Conservation (phyloP, 2,329 filamentous ascomycete species). For the Microascus cirrosus region DNA sequence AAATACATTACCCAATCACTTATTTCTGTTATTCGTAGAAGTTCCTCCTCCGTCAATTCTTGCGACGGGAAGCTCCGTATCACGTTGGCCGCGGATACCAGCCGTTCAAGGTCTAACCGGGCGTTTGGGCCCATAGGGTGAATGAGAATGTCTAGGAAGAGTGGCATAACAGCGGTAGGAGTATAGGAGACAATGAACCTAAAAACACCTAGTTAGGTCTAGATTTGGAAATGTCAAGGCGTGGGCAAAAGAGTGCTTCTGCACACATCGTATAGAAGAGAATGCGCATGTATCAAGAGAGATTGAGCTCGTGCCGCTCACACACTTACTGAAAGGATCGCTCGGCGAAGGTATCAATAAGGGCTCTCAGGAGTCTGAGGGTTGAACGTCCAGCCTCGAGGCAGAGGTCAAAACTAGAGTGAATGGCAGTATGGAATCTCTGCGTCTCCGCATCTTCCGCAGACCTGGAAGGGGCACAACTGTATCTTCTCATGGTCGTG, state of each 20-base stretch:
- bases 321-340: too few relatives aligned
- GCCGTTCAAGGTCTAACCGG: too few relatives aligned
- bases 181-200: constrained; percentile 8
- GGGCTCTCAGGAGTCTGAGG: constrained; percentile 6
- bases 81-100: too few relatives aligned
- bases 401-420: constrained; percentile 12
- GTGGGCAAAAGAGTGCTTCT: not conserved
- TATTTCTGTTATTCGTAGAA: too few relatives aligned
- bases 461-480: not conserved
- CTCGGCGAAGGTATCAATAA: not conserved
- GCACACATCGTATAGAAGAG: not conserved
- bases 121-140: constrained; percentile 4
- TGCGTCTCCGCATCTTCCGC: constrained; percentile 1
- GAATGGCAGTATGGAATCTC: constrained; percentile 12
- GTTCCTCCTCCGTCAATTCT: too few relatives aligned
- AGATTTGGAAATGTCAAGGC: not conserved
- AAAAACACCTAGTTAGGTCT: not conserved
- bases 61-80: too few relatives aligned
- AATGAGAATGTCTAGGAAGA: constrained; percentile 10
- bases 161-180: constrained; percentile 8
- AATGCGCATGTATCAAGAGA: too few relatives aligned
- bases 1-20: too few relatives aligned
- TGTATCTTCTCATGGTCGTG: not conserved
- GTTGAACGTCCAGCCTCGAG: constrained; percentile 12
- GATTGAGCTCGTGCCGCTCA: too few relatives aligned